Conservation (phyloP, 306 rosid genomes). For the Pyrus communis region DNA sequence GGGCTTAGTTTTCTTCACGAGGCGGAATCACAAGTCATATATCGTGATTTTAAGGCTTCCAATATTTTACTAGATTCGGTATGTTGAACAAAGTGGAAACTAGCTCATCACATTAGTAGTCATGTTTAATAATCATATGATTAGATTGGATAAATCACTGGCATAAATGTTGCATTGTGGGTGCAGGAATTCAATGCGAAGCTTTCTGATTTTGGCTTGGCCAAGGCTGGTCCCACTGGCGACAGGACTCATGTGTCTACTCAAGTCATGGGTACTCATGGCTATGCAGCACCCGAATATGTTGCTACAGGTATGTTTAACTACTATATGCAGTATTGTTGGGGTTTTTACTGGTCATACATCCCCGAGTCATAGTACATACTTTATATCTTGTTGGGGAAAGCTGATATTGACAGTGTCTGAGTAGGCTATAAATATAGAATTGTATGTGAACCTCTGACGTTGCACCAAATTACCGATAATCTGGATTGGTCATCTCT, state of each 20-base stretch:
- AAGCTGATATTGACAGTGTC: neutral
- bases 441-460: neutral
- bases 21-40: conserved; percentile 84
- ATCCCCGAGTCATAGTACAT: neutral
- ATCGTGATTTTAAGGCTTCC: conserved; percentile 95
- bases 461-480: neutral
- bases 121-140: neutral
- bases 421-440: neutral
- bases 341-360: neutral
- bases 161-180: conserved; percentile 10
- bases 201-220: conserved; percentile 96
- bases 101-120: neutral
- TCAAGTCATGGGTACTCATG: conserved; percentile 90
- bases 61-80: conserved; percentile 87
- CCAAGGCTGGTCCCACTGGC: conserved; percentile 94
- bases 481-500: neutral
- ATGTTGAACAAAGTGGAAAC: conserved; percentile 16
- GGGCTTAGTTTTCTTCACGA: conserved; percentile 94
- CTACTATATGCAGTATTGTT: neutral
- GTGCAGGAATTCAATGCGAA: conserved; percentile 78
- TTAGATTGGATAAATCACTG: neutral
- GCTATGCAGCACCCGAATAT: conserved; percentile 98
- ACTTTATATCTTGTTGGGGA: neutral
- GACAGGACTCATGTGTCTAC: conserved; percentile 95
- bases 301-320: conserved; percentile 76